These are phyloP conservation scores for Galeopsis tetrahit DNA, from an alignment of 257 asterid genomes.

Conservation along the genomic window DNA sequence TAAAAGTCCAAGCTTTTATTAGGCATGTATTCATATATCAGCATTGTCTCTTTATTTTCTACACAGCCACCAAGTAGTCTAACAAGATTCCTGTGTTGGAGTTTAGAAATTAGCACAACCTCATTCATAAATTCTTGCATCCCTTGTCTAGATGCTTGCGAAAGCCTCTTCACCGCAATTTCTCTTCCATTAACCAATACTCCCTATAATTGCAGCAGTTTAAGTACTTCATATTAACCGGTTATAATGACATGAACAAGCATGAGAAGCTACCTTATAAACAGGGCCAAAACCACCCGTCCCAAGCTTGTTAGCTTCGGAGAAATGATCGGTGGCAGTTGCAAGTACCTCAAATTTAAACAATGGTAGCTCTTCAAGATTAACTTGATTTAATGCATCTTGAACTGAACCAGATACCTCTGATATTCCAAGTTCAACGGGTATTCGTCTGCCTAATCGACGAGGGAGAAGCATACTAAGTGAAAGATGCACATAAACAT, in stretches of 20 bases:
- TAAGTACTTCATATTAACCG: not conserved
- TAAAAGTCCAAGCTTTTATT: conserved; percentile 47
- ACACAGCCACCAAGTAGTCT: conserved; percentile 48
- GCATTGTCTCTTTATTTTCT: conserved; percentile 47
- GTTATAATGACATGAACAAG: not conserved
- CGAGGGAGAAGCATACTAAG: conserved; percentile 17
- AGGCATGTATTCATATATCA: conserved; percentile 48
- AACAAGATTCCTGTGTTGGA: conserved; percentile 54
- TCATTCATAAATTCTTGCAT: conserved; percentile 49
- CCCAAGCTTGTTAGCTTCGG: conserved; percentile 42
- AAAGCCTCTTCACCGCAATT: conserved; percentile 52
- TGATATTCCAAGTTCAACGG: conserved; percentile 16
- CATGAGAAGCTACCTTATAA: conserved; percentile 28
- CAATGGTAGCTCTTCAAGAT: conserved; percentile 43
- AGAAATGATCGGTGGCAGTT: conserved; percentile 41
- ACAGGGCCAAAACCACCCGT: conserved; percentile 52
- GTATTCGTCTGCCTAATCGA: conserved; percentile 33
- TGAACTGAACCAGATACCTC: conserved; percentile 32
- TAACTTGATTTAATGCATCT: conserved; percentile 33
- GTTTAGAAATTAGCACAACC: conserved; percentile 50
- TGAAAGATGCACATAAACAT: not conserved
- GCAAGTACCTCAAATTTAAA: conserved; percentile 36
- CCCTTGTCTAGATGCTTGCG: conserved; percentile 48
- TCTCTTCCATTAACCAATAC: conserved; percentile 41
- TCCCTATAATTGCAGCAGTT: conserved; percentile 36